Percentiles rank a stretch among this genome's conserved stretches.
phyloP scores from a whole-genome alignment of 257 asterid species.

The Anisodus acutangulus region DNA sequence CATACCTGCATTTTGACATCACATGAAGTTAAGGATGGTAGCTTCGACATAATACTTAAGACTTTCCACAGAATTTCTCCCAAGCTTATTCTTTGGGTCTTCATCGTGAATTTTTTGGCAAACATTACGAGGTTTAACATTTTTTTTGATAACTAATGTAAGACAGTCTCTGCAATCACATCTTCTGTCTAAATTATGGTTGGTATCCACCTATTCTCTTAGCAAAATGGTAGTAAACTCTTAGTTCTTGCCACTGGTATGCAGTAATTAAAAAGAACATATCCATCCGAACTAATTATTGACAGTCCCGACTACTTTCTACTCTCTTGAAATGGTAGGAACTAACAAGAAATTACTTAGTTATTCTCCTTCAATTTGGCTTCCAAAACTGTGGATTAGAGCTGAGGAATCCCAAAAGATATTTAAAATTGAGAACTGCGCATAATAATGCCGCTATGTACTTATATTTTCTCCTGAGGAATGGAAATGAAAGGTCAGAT shows the following conservation, averaged over 20 bases:
- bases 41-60: background rate
- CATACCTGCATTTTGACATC: slow-evolving; percentile 57
- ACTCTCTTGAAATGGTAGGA: background rate
- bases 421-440: background rate
- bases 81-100: background rate
- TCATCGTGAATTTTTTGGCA: background rate
- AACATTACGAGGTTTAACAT: background rate
- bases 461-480: background rate
- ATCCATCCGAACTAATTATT: background rate
- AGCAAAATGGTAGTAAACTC: slow-evolving; percentile 19
- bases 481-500: background rate
- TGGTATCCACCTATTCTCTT: background rate
- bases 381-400: background rate
- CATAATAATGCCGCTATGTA: background rate
- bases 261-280: slow-evolving; percentile 2
- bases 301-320: background rate
- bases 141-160: background rate
- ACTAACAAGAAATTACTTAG: background rate
- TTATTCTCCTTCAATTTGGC: background rate
- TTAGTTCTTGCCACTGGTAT: background rate
- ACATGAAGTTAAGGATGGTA: background rate
- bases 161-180: background rate
- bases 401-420: background rate
- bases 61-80: background rate
- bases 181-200: slow-evolving; percentile 14